A percentile compares a stretch with the other conserved stretches of the same genome.
These are phyloP conservation scores for Cinnamomum chago DNA, from an alignment of 164 flowering plant species.

Conservation along the genomic window DNA sequence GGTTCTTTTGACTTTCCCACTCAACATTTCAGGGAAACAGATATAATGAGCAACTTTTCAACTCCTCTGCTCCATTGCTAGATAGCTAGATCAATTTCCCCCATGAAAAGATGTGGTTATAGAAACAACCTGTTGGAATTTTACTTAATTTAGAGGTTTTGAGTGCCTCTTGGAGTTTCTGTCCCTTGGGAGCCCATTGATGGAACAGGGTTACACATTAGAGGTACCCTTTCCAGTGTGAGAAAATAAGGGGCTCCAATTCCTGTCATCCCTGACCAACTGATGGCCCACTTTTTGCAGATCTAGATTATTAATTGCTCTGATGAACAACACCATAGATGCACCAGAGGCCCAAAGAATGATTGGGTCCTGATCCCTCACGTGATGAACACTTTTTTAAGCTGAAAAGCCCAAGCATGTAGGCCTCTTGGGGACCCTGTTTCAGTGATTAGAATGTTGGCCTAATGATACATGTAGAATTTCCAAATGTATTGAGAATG, in stretches of 20 bases:
- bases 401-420: not conserved
- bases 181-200: too few relatives aligned
- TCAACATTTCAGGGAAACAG: constrained; percentile 20
- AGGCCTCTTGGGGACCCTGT: not conserved
- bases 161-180: too few relatives aligned
- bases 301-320: not conserved
- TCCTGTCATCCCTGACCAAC: too few relatives aligned
- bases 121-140: not conserved
- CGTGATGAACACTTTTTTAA: not conserved
- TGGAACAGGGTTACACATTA: too few relatives aligned
- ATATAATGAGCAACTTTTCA: constrained; percentile 4
- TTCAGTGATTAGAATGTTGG: not conserved
- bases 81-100: constrained; percentile 1
- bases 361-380: not conserved
- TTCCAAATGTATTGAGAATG: not conserved
- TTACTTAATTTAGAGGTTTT: not conserved
- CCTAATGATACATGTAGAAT: not conserved
- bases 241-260: too few relatives aligned
- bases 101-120: not conserved
- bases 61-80: not conserved
- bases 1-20: constrained; percentile 65
- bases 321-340: not conserved
- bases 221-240: too few relatives aligned
- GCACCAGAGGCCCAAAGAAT: not conserved
- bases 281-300: too few relatives aligned